Conservation (phyloP, 1,139 yeast genomes). For the Yamadazyma membranifaciens region DNA sequence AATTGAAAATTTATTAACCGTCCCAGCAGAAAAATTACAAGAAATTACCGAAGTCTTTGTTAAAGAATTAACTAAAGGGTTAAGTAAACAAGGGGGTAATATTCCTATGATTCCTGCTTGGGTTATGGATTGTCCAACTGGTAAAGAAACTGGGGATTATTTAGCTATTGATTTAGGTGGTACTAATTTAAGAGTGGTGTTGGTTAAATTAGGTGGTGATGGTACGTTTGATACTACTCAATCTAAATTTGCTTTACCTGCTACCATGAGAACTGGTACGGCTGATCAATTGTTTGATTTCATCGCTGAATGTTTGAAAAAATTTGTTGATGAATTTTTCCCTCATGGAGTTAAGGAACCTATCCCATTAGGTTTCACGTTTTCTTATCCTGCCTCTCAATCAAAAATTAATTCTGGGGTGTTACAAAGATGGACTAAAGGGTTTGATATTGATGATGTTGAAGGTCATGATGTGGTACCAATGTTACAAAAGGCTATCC, state of each 20-base stretch:
- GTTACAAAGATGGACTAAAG: constrained; percentile 97
- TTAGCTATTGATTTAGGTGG: constrained; percentile 96
- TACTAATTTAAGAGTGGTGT: constrained; percentile 86
- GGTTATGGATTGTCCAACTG: constrained; percentile 93
- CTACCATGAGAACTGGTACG: constrained; percentile 71
- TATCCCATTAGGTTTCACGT: constrained; percentile 90
- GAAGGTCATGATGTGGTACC: constrained; percentile 96
- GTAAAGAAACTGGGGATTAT: constrained; percentile 83
- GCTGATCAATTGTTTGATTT: constrained; percentile 79
- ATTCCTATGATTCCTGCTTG: constrained; percentile 97
- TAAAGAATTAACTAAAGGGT: constrained; percentile 74
- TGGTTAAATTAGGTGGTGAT: constrained; percentile 77
- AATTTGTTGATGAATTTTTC: constrained; percentile 58
- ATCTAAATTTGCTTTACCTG: constrained; percentile 77
- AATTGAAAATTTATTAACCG: constrained; percentile 64
- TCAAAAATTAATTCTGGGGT: constrained; percentile 78
- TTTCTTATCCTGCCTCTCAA: constrained; percentile 91
- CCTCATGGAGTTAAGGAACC: constrained; percentile 54
- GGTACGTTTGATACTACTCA: constrained; percentile 79
- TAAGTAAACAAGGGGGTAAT: constrained; percentile 72
- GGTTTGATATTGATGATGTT: constrained; percentile 89
- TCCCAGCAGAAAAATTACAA: constrained; percentile 57
- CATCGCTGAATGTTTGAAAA: constrained; percentile 77
- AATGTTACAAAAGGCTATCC: constrained; percentile 75
- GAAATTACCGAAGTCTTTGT: constrained; percentile 62